phyloP scores from a whole-genome alignment of 495 filamentous ascomycete genomes.

The Aspergillus leporis region DNA sequence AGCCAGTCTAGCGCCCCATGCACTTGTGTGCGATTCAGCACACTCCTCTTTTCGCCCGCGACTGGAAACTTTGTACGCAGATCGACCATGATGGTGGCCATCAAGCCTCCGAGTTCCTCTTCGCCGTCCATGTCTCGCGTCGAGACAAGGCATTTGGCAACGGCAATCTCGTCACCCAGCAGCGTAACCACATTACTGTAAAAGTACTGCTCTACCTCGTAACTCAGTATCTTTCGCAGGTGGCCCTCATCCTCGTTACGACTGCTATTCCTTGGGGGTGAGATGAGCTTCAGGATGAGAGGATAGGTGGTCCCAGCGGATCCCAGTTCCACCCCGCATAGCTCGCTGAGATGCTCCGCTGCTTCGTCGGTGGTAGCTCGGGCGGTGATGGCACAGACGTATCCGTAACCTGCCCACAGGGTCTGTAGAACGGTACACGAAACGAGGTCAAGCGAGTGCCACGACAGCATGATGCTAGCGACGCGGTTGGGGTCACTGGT shows the following conservation, averaged over 20 bases:
- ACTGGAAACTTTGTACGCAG: constrained; percentile 31
- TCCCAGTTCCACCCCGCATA: constrained; percentile 24
- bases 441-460: constrained; percentile 36
- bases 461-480: constrained; percentile 36
- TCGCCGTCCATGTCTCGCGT: constrained; percentile 24
- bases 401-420: constrained; percentile 43
- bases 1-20: constrained; percentile 35
- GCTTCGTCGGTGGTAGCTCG: constrained; percentile 29
- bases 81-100: constrained; percentile 40
- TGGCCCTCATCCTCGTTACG: constrained; percentile 35
- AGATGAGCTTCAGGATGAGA: constrained; percentile 43
- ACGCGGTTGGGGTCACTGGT: constrained; percentile 28
- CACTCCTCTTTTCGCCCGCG: constrained; percentile 30
- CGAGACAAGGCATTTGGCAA: constrained; percentile 38
- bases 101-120: constrained; percentile 28
- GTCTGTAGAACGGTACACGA: constrained; percentile 36
- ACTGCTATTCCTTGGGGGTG: constrained; percentile 25
- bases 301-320: constrained; percentile 25
- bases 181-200: constrained; percentile 34
- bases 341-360: constrained; percentile 23
- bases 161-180: constrained; percentile 25
- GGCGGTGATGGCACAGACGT: constrained; percentile 34
- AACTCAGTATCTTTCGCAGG: constrained; percentile 40
- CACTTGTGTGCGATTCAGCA: constrained; percentile 27
- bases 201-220: constrained; percentile 39